Evolutionary conservation across 345 rosid species (phyloP).

Genomic region (Lumnitzera racemosa): DNA sequence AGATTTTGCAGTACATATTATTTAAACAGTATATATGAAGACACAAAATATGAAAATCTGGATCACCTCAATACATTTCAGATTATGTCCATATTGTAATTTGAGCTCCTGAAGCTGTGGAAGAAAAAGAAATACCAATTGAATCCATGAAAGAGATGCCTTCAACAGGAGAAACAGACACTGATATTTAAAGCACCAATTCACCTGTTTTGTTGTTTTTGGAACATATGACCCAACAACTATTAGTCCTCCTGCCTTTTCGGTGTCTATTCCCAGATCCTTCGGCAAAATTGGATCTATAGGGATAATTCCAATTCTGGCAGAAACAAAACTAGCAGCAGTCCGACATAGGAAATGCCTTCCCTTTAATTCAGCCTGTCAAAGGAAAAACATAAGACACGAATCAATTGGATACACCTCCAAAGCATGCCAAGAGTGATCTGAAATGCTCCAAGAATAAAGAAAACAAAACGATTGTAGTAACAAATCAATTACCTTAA

Average conservation of each 20-base stretch:
- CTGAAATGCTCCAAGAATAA: slow-evolving; percentile 3
- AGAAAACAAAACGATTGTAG: slow-evolving; percentile 6
- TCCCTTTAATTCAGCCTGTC: slow-evolving; percentile 88
- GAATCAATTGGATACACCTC: slow-evolving; percentile 8
- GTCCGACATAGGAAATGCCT: slow-evolving; percentile 88
- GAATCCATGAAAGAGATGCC: neutral
- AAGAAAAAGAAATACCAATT: neutral
- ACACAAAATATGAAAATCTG: neutral
- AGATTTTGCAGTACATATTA: neutral
- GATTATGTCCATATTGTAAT: slow-evolving; percentile 44
- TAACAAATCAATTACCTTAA: slow-evolving; percentile 45
- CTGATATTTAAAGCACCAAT: slow-evolving; percentile 11
- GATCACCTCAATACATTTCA: slow-evolving; percentile 75
- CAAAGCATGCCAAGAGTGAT: slow-evolving; percentile 2
- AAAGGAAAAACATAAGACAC: slow-evolving; percentile 10
- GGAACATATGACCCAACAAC: slow-evolving; percentile 98
- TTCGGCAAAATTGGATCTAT: slow-evolving; percentile 71
- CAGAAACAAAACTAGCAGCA: slow-evolving; percentile 94
- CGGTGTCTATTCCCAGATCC: slow-evolving; percentile 58
- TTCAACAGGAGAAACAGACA: neutral
- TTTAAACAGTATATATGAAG: neutral
- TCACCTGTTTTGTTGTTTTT: slow-evolving; percentile 91
- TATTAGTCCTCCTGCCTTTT: slow-evolving; percentile 67
- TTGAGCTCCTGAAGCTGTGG: slow-evolving; percentile 81
- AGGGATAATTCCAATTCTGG: slow-evolving; percentile 76